Evolutionary conservation across 176 grass and related monocot genomes (phyloP), one percentile per base, ranked within the genome.

Genomic region (Echinochloa phyllopogon): DNA sequence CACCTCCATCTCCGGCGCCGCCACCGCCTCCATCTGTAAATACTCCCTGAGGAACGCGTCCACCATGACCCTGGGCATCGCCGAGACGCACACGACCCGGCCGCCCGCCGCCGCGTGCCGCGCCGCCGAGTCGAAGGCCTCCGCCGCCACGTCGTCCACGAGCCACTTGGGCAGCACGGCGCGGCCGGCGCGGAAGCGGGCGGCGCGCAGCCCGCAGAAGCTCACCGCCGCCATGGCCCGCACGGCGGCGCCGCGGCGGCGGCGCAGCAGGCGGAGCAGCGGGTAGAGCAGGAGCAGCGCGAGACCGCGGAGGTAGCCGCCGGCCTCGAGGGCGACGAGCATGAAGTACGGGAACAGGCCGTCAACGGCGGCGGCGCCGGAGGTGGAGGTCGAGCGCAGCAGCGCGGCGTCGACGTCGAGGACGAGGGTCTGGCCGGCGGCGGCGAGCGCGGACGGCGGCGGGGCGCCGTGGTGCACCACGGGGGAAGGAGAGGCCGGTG

Each of bases 281-380:
- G 92, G 94, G 76, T 87, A 77, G 6, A 86, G 61, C 4, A 92
- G 71, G 41, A 94, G 85, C 0, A 97, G 76, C 1, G 88, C 29
- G 4, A 92, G 70, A 1, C 89, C 94, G 0, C 92, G 82, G 13
- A 90, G 12, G 83, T 88, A 84, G 8, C 86, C 85, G 14, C 94
- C 94, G 18, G 85, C 94, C 73, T 97, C 92, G 0, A 97, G 51
- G 0, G 92, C 94, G 1, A 94, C 90, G 3, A 94, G 89, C 94
- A 97, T 94, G 90, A 97, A 97, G 92, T 94, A 97, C 14, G 82
- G 85, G 53, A 97, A 94, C 17, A 84, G 53, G 40, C 20, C 56
- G 21, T 39, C 64, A n/a, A n/a, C n/a, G 82, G 41, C 17, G 52
- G 0, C 13, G 41, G 81, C 29, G 29, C 29, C 29, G 29, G 29